Base-by-base conservation (phyloP, 768 basidiomycete species). In the Mycena haematopus region DNA sequence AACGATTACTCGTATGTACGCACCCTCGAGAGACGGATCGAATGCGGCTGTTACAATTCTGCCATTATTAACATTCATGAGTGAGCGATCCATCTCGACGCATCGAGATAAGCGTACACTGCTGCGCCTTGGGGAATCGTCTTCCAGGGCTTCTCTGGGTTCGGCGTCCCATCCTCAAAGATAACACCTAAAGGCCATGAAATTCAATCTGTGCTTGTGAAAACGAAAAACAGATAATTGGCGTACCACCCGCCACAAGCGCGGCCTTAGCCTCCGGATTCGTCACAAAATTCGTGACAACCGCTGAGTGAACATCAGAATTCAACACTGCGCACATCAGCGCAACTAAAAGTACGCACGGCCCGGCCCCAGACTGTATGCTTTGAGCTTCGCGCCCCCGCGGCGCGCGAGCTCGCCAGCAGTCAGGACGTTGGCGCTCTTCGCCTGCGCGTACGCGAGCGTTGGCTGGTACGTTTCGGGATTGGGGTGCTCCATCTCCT, bases 371-470 rank as follows among this genome's bases (percentile, higher is more conserved):
- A 63, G 7, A 49, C 65, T 62, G 42, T 52, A 66, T 24, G 53
- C 65, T 6, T 55, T 24, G 9, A 66, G 22, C 22, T 42, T 36
- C 1, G 61, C 65, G 24, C 21, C 31, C 1, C 61, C 56, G 24
- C 61, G 65, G 8, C 58, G 52, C 17, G 61, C 15, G 15, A 66
- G 49, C 44, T 66, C 65, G 7, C 33, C 33, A 19, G 61, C 58
- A 2, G 53, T 60, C 19, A 66, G 57, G 9, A 66, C 60, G 38
- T 59, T 60, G 6, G 61, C 61, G 44, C 52, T 63, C 51, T 66
- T 66, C 15, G 60, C 36, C 50, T 59, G 52, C 9, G 53, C 52
- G 25, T 66, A 66, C 2, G 52, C 61, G 1, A 15, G 22, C 29
- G 49, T 44, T 1, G 42, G 17, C 22, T 59, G 40, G 47, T 66